These are phyloP conservation scores for Chenopodium berlandieri DNA, from an alignment of 148 eudicot genomes.

Conservation along the genomic window DNA sequence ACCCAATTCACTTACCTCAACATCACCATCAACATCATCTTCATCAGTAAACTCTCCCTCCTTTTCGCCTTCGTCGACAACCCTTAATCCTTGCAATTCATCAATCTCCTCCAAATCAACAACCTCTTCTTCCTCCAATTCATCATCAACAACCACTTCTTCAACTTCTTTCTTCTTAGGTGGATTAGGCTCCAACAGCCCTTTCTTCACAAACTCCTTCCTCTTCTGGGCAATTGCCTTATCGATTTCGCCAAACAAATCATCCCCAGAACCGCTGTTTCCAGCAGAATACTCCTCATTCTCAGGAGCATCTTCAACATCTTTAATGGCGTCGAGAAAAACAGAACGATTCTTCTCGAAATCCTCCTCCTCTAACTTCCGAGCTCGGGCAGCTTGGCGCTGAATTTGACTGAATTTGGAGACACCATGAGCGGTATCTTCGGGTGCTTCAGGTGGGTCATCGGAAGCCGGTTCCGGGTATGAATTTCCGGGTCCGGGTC, in stretches of 20 bases:
- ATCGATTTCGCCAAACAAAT: slow-evolving; percentile 78
- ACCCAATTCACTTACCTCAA: slow-evolving; percentile 44
- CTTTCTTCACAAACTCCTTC: slow-evolving; percentile 77
- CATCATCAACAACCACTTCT: slow-evolving; percentile 34
- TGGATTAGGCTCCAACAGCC: slow-evolving; percentile 67
- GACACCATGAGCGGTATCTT: slow-evolving; percentile 87
- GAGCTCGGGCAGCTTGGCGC: slow-evolving; percentile 68
- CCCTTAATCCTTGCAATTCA: slow-evolving; percentile 51
- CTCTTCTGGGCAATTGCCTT: slow-evolving; percentile 68
- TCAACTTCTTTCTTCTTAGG: slow-evolving; percentile 29
- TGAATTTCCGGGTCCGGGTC: slow-evolving; percentile 47
- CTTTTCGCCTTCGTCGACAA: slow-evolving; percentile 27
- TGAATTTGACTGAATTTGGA: slow-evolving; percentile 72
- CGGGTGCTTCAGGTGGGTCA: slow-evolving; percentile 93
- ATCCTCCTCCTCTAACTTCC: slow-evolving; percentile 65
- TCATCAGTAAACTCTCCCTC: slow-evolving; percentile 5
- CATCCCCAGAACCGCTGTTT: slow-evolving; percentile 45
- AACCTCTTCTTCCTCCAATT: slow-evolving; percentile 67
- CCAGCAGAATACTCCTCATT: slow-evolving; percentile 19
- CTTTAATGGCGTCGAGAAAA: slow-evolving; percentile 75
- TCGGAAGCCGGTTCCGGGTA: slow-evolving; percentile 70
- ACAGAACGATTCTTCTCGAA: slow-evolving; percentile 52
- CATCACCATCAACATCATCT: slow-evolving; percentile 28
- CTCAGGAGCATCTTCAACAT: slow-evolving; percentile 68
- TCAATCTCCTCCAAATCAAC: slow-evolving; percentile 85